These are phyloP conservation scores for Vigna trinervia DNA, from an alignment of 306 rosid genomes.

Conservation along the genomic window DNA sequence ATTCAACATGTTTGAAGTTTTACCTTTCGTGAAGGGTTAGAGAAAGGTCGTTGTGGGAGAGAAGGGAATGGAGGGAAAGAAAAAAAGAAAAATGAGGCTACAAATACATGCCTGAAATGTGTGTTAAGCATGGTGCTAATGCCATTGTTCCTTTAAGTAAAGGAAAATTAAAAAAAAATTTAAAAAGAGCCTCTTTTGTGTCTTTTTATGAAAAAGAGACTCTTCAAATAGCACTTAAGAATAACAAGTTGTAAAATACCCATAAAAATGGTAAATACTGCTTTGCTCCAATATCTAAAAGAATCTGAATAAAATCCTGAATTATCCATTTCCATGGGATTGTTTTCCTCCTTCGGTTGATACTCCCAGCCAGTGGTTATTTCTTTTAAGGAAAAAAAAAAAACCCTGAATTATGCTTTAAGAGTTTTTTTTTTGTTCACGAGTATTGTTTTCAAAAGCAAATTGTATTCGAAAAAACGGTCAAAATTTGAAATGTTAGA, in stretches of 20 bases:
- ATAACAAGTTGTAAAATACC: conserved; percentile 1
- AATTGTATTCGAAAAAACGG: not conserved
- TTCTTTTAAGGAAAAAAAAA: conserved; percentile 3
- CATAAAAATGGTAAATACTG: conserved; percentile 16
- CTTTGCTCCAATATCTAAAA: conserved; percentile 22
- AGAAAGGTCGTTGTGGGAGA: not conserved
- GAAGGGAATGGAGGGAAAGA: not conserved
- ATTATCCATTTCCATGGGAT: conserved; percentile 17
- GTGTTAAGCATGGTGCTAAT: conserved; percentile 22
- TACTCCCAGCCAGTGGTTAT: not conserved
- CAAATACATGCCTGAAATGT: conserved; percentile 1
- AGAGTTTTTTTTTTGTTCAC: not conserved
- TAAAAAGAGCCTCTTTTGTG: not conserved
- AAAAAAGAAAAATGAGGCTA: not conserved
- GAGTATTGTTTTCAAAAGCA: not conserved
- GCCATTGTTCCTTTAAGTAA: conserved; percentile 17
- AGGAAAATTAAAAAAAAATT: not conserved
- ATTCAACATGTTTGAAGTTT: conserved; percentile 5
- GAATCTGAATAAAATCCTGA: conserved; percentile 38
- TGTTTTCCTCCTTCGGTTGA: conserved; percentile 12
- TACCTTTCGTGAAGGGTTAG: not conserved
- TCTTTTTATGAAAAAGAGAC: not conserved
- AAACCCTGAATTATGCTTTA: not conserved
- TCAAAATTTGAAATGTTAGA: not conserved
- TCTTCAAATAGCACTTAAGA: not conserved